These are phyloP conservation scores for Cercophora scortea DNA, from an alignment of 495 filamentous ascomycete genomes.

Conservation along the genomic window DNA sequence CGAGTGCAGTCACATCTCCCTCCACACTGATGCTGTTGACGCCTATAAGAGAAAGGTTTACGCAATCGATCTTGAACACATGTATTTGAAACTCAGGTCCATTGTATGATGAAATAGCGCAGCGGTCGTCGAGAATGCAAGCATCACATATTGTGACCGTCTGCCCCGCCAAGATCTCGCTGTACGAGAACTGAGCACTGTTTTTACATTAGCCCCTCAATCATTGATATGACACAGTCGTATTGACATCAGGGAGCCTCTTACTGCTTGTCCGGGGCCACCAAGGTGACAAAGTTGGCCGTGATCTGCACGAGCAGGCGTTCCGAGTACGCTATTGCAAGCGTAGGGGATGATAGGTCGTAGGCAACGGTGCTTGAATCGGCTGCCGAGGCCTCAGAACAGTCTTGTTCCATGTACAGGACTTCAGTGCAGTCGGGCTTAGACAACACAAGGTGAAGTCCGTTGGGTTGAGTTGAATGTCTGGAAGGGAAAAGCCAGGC, in stretches of 20 bases:
- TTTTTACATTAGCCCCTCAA: too few relatives aligned
- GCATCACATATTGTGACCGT: slow-evolving; percentile 25
- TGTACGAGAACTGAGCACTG: slow-evolving; percentile 20
- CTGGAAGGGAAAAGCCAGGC: slow-evolving; percentile 36
- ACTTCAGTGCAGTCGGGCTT: slow-evolving; percentile 36
- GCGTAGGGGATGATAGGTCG: slow-evolving; percentile 44
- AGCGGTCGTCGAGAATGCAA: slow-evolving; percentile 15
- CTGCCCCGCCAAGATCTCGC: slow-evolving; percentile 15
- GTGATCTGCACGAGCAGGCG: slow-evolving; percentile 49
- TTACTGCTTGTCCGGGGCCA: slow-evolving; percentile 7
- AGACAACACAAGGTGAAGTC: slow-evolving; percentile 40
- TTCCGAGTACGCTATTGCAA: slow-evolving; percentile 39
- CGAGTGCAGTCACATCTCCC: slow-evolving; percentile 35
- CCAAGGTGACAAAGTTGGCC: slow-evolving; percentile 34
- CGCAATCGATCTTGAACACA: slow-evolving; percentile 17
- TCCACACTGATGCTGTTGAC: slow-evolving; percentile 16
- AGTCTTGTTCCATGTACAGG: slow-evolving; percentile 30
- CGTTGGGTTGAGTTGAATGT: slow-evolving; percentile 8
- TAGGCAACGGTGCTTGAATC: slow-evolving; percentile 36
- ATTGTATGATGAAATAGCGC: slow-evolving; percentile 29
- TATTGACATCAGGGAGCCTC: neutral
- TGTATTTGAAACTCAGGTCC: slow-evolving; percentile 23
- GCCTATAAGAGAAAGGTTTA: slow-evolving; percentile 9
- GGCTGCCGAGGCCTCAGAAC: slow-evolving; percentile 22
- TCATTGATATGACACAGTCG: too few relatives aligned